These are phyloP conservation scores for Pestalotiopsis sp. DNA, from an alignment of 2,329 filamentous ascomycete species.

Conservation along the genomic window DNA sequence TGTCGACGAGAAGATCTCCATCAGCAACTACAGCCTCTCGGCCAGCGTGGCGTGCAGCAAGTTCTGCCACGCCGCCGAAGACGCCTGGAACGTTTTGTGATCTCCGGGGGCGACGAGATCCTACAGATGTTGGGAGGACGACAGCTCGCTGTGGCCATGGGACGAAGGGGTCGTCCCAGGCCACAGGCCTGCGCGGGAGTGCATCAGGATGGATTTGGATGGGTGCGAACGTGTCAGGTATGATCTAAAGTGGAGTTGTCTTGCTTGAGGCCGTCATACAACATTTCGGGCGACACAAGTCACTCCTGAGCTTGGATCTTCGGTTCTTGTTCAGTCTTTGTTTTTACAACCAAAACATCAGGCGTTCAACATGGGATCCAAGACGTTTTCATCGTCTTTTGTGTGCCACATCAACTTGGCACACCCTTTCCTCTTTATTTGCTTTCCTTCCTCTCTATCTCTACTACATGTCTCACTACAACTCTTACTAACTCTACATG, in stretches of 20 bases:
- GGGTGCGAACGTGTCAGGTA: conserved; percentile 30
- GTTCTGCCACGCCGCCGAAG: conserved; percentile 97
- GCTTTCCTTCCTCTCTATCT: conserved; percentile 28
- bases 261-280: conserved; percentile 62
- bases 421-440: conserved; percentile 34
- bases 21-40: conserved; percentile 96
- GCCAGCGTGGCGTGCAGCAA: conserved; percentile 99
- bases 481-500: neutral
- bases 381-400: conserved; percentile 59
- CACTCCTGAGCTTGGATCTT: conserved; percentile 60
- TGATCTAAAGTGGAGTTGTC: conserved; percentile 28
- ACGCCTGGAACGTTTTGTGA: conserved; percentile 92
- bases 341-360: conserved; percentile 85
- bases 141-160: neutral
- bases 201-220: conserved; percentile 19
- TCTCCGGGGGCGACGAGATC: neutral
- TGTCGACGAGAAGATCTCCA: conserved; percentile 96
- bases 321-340: conserved; percentile 71
- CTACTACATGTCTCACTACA: conserved; percentile 17
- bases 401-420: conserved; percentile 69
- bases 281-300: conserved; percentile 63
- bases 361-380: conserved; percentile 77
- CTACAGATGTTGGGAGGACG: neutral
- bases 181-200: neutral
- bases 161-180: neutral